phyloP scores from a whole-genome alignment of 2,329 filamentous ascomycete species.

The Zopfia rhizophila region DNA sequence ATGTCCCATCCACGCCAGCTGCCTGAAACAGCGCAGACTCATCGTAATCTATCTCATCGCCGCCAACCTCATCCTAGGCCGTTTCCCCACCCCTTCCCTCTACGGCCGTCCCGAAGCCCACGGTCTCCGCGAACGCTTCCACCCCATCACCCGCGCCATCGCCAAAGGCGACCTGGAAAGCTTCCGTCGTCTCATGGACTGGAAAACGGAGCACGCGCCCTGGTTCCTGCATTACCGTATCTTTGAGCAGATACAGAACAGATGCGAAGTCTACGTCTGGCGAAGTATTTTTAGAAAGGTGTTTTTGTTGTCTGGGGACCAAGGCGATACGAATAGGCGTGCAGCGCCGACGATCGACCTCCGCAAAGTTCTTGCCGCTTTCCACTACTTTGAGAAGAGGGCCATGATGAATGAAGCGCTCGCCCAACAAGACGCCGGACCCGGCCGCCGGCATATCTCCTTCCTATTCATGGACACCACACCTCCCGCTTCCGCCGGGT shows the following conservation, averaged over 20 bases:
- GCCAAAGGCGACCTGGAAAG: constrained; percentile 76
- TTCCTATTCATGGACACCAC: constrained; percentile 61
- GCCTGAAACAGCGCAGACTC: constrained; percentile 74
- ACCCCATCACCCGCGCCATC: constrained; percentile 78
- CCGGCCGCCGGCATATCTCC: constrained; percentile 53
- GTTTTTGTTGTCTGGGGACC: constrained; percentile 81
- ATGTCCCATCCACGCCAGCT: constrained; percentile 62
- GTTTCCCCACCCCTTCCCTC: constrained; percentile 76
- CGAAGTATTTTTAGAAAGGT: constrained; percentile 80
- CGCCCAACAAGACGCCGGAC: constrained; percentile 39
- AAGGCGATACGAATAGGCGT: constrained; percentile 67
- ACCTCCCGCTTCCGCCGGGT: constrained; percentile 55
- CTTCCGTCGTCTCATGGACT: constrained; percentile 71
- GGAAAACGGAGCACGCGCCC: constrained; percentile 40
- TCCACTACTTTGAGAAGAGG: constrained; percentile 72
- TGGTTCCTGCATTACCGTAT: constrained; percentile 84
- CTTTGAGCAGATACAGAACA: constrained; percentile 77
- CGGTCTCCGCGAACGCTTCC: constrained; percentile 72
- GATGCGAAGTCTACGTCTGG: constrained; percentile 85
- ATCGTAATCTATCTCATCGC: constrained; percentile 88
- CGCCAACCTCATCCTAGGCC: constrained; percentile 83
- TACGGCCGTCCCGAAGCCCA: constrained; percentile 76
- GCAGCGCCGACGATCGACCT: constrained; percentile 81
- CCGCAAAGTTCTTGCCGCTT: constrained; percentile 71
- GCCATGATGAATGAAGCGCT: constrained; percentile 39